A percentile compares a stretch with the other conserved stretches of the same genome.
phyloP scores from a whole-genome alignment of 352 stramenopile genomes.

The Pythium chondricola region DNA sequence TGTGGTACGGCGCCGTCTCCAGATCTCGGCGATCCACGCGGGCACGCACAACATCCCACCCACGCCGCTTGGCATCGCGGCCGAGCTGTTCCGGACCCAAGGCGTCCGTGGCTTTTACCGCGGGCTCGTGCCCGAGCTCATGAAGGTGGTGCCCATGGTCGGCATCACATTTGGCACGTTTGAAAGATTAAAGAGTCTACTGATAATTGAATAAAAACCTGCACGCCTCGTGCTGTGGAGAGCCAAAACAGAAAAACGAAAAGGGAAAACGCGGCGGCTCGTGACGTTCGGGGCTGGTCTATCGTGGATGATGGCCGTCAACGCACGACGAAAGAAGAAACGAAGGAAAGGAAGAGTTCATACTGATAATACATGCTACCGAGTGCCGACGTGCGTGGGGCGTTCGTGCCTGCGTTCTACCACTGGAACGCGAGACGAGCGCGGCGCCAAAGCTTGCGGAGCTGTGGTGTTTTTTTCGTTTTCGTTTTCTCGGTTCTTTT shows the following conservation, averaged over 20 bases:
- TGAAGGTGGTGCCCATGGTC: slow-evolving; percentile 97
- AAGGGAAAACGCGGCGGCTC: not conserved
- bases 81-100: slow-evolving; percentile 61
- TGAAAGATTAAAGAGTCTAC: slow-evolving; percentile 90
- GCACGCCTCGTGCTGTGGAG: no score
- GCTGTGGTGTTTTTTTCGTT: no score
- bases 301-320: no score
- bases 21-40: slow-evolving; percentile 90
- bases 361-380: no score
- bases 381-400: no score
- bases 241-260: not conserved
- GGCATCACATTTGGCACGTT: slow-evolving; percentile 95
- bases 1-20: slow-evolving; percentile 90
- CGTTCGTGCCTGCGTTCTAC: no score
- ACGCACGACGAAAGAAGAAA: no score
- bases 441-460: no score
- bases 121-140: slow-evolving; percentile 89
- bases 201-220: slow-evolving; percentile 64
- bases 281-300: no score
- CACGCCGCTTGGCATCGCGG: slow-evolving; percentile 67
- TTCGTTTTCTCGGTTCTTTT: no score
- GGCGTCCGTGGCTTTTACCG: slow-evolving; percentile 82
- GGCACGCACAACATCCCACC: slow-evolving; percentile 56
- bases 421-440: no score
- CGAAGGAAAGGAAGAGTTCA: no score